A percentile compares a stretch with the other conserved stretches of the same genome.
These are phyloP conservation scores for Trichophyton simii DNA, from an alignment of 2,329 filamentous ascomycete genomes.

Conservation along the genomic window DNA sequence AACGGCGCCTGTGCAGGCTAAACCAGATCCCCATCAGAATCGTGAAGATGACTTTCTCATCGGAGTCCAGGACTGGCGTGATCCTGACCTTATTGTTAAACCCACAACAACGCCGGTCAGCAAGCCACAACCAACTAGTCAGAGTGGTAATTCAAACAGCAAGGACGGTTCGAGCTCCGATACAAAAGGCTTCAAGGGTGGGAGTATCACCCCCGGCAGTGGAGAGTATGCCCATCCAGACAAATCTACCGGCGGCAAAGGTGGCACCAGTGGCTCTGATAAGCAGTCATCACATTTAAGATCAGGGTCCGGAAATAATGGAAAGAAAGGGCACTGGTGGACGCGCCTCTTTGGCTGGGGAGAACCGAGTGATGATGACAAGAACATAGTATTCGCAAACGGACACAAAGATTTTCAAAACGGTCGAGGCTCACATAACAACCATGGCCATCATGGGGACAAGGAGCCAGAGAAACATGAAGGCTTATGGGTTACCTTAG, in stretches of 20 bases:
- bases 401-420: constrained; percentile 9
- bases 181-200: constrained; percentile 42
- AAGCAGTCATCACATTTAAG: background rate
- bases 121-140: constrained; percentile 14
- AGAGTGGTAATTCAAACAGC: constrained; percentile 17
- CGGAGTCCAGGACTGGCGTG: constrained; percentile 77
- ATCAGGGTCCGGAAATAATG: background rate
- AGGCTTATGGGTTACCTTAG: constrained; percentile 92
- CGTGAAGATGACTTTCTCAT: constrained; percentile 55
- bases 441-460: background rate
- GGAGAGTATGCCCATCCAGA: constrained; percentile 51
- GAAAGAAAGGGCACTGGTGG: constrained; percentile 22
- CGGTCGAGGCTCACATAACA: constrained; percentile 4
- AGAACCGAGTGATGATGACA: constrained; percentile 6
- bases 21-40: constrained; percentile 17
- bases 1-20: constrained; percentile 10
- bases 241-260: constrained; percentile 16
- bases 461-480: constrained; percentile 40
- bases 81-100: constrained; percentile 52
- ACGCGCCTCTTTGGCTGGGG: constrained; percentile 24
- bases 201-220: constrained; percentile 59
- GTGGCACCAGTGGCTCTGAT: constrained; percentile 3
- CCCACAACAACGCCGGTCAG: constrained; percentile 14
- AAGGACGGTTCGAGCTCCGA: constrained; percentile 20
- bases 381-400: background rate